Percentiles rank a stretch among this genome's conserved stretches.
phyloP scores from a whole-genome alignment of 2,329 filamentous ascomycete species.

The Akanthomyces uredinophilus region DNA sequence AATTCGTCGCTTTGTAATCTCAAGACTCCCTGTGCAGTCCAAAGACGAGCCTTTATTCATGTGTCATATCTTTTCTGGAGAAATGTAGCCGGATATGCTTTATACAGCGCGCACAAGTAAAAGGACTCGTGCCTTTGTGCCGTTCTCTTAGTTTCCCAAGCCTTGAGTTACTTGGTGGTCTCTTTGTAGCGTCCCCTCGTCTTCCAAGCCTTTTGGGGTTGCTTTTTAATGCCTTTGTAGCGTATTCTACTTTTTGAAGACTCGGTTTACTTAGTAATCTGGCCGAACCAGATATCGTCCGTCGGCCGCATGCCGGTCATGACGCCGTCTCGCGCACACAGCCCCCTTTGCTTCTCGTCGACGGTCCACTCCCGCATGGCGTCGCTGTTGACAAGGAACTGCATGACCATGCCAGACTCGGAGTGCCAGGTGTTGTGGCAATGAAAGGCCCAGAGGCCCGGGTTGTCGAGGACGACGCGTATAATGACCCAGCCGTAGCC shows the following conservation, averaged over 20 bases:
- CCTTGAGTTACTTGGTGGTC: too few species aligned
- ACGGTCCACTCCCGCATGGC: conserved; percentile 25
- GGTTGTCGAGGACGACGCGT: conserved; percentile 51
- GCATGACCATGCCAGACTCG: conserved; percentile 55
- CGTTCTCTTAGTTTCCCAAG: too few species aligned
- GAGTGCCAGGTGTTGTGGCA: conserved; percentile 57
- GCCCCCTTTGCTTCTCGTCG: conserved; percentile 18
- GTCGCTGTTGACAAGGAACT: conserved; percentile 38
- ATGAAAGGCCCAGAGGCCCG: conserved; percentile 54
- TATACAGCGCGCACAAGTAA: too few species aligned
- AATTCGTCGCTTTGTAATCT: too few species aligned
- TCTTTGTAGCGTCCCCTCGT: too few species aligned
- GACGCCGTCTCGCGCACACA: conserved; percentile 29
- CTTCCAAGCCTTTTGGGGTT: too few species aligned
- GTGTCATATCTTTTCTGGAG: too few species aligned
- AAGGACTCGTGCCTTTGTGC: too few species aligned
- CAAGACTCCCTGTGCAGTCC: too few species aligned
- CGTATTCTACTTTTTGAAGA: background rate
- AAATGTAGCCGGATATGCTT: too few species aligned
- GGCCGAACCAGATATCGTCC: conserved; percentile 34
- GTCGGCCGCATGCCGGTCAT: conserved; percentile 28
- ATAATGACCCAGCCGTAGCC: conserved; percentile 51
- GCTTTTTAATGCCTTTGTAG: too few species aligned
- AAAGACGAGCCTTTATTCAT: too few species aligned
- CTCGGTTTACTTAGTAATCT: background rate